Conservation (phyloP, 1,284 basidiomycete genomes). For the Cutaneotrichosporon daszewskae region DNA sequence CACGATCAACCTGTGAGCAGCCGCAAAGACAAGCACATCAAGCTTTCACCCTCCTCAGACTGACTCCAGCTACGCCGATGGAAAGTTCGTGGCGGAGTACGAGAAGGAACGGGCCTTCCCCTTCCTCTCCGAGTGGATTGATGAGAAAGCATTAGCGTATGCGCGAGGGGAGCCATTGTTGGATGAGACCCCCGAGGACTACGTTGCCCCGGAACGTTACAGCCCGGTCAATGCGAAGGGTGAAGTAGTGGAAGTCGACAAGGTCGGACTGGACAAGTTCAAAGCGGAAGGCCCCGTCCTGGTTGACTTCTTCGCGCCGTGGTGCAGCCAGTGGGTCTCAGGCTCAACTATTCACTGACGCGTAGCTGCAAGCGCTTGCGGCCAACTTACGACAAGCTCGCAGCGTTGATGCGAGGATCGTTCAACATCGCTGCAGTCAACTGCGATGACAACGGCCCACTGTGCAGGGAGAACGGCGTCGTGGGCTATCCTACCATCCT, state of each 20-base stretch:
- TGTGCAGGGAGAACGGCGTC: slow-evolving; percentile 64
- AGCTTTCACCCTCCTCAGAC: too few species aligned
- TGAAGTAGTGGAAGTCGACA: slow-evolving; percentile 56
- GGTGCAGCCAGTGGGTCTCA: slow-evolving; percentile 68
- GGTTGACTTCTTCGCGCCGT: slow-evolving; percentile 87
- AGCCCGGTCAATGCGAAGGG: slow-evolving; percentile 68
- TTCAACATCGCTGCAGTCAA: slow-evolving; percentile 76
- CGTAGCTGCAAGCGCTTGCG: slow-evolving; percentile 73
- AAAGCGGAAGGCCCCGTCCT: slow-evolving; percentile 63
- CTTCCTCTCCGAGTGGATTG: slow-evolving; percentile 54
- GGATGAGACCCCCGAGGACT: too few species aligned
- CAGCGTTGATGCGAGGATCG: slow-evolving; percentile 59
- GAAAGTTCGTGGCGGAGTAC: slow-evolving; percentile 59
- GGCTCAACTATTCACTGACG: slow-evolving; percentile 6
- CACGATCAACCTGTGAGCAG: slow-evolving; percentile 68
- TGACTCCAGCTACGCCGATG: slow-evolving; percentile 58
- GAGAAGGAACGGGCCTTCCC: slow-evolving; percentile 54
- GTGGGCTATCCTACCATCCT: slow-evolving; percentile 73
- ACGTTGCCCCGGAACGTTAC: too few species aligned
- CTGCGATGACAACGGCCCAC: slow-evolving; percentile 64
- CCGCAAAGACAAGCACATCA: too few species aligned
- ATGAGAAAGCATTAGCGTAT: slow-evolving; percentile 45
- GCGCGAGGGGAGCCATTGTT: slow-evolving; percentile 23
- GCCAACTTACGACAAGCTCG: slow-evolving; percentile 67
- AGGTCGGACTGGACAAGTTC: slow-evolving; percentile 53